Evolutionary conservation across 768 basidiomycete species (phyloP), one percentile per base, ranked within the genome.

Genomic region (Boletus coccyginus): DNA sequence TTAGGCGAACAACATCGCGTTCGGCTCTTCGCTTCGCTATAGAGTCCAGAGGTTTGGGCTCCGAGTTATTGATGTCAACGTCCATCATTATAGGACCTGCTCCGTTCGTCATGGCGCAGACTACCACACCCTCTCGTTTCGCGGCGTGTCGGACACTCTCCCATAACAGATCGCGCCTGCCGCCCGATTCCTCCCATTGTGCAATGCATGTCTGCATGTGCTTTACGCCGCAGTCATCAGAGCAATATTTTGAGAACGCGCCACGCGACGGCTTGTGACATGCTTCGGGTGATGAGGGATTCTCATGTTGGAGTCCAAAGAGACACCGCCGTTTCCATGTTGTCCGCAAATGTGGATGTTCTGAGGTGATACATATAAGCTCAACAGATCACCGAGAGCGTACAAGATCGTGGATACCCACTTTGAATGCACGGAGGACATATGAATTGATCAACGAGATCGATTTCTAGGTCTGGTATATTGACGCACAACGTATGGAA

Each of bases 401-500:
- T n/a, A 46, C 36, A 44, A 43, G 52, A 47, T 17, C 12, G 19
- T 31, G 11, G 36, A 38, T 24, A 80, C 91, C 38, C 61, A 95
- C 94, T 84, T 53, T 81, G 76, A 21, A 87, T 75, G 67, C 94
- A 96, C 5, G 78, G 75, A 1, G 93, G 92, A 70, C 94, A 97
- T 50, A 93, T 84, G 71, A 96, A 96, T 69, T 90, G 88, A 74
- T 96, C 94, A 35, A 97, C 89, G 16, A 97, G 83, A 62, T 94
- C 91, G 36, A 93, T 83, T 62, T 88, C 85, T 8, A 84, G 75
- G 57, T 95, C 92, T 27, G 84, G 82, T 80, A 95, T 88, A 41
- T 82, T 75, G 29, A 95, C 86, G 63, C 94, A 97, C 46, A 84
- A 79, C 0, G 90, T 88, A 68, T 97, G 94, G 69, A 92, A 96